Conservation (phyloP, 257 asterid species). For the Capsicum pubescens region DNA sequence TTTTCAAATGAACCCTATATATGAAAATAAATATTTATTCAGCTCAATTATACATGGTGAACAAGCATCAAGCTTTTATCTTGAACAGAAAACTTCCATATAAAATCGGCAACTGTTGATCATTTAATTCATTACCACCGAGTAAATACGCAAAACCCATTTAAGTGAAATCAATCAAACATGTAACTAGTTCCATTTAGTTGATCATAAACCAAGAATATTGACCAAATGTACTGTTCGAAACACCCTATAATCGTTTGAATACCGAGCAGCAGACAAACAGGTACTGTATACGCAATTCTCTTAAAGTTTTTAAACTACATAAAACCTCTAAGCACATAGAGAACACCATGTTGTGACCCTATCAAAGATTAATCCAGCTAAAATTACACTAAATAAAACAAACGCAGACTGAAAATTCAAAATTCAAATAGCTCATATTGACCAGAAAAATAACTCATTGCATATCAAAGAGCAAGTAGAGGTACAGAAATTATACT, state of each 20-base stretch:
- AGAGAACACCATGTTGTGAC: neutral
- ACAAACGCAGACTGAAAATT: constrained; percentile 26
- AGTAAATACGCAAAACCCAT: constrained; percentile 23
- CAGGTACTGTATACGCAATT: neutral
- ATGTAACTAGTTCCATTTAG: constrained; percentile 29
- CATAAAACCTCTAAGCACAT: neutral
- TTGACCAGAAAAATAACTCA: neutral
- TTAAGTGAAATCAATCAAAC: constrained; percentile 37
- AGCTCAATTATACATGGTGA: constrained; percentile 3
- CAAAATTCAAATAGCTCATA: constrained; percentile 13
- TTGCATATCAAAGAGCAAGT: neutral
- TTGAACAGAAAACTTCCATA: constrained; percentile 14
- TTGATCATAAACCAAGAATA: neutral
- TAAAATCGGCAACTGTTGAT: constrained; percentile 16
- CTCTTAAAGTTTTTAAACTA: neutral
- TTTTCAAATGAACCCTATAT: no score
- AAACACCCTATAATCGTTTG: neutral
- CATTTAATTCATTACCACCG: constrained; percentile 31
- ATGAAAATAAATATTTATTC: no score
- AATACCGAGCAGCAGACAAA: neutral
- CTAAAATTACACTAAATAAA: neutral
- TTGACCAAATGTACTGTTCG: neutral
- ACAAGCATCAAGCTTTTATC: neutral
- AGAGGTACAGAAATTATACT: constrained; percentile 31
- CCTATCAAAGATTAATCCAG: neutral